phyloP scores from a whole-genome alignment of 176 grass and related monocot species.

The barley (Hordeum vulgare) region MorexV3_pseudomolecules_assembly NC_058520.1:498807298-498807797 shows the following conservation, averaged over 20 bases:
- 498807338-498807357: not conserved
- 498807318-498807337: not conserved
- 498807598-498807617: not conserved
- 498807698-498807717: constrained; percentile 19
- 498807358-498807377: not conserved
- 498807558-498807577: not conserved
- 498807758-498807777: not conserved
- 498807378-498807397: not conserved
- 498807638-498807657: not conserved
- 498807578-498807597: not conserved
- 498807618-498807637: not conserved
- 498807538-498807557: too few species aligned
- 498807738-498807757: not conserved
- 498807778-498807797: not conserved
- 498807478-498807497: not conserved
- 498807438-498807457: not conserved
- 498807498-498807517: not conserved
- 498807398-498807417: not conserved
- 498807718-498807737: not conserved
- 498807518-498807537: too few species aligned
- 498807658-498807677: not conserved
- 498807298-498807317: not conserved
- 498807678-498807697: constrained; percentile 1
- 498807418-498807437: not conserved
- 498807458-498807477: not conserved